Evolutionary conservation across 768 basidiomycete species (phyloP).

Genomic region (Phylloporus scabripes): DNA sequence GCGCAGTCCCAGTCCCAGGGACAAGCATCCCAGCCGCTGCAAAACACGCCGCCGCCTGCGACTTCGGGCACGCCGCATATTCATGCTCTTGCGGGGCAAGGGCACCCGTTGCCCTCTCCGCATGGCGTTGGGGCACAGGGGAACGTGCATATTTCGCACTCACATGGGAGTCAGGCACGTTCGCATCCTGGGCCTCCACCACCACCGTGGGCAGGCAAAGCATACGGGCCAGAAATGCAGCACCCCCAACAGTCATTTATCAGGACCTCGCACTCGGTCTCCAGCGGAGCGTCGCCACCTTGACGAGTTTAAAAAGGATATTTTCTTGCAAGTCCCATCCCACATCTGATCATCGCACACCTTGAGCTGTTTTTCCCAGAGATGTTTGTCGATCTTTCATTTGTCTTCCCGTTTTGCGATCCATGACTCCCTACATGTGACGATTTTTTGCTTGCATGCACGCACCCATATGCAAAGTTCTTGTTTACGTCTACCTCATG

Average conservation of each 20-base stretch:
- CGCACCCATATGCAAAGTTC: background rate
- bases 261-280: constrained; percentile 40
- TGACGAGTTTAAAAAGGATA: constrained; percentile 1
- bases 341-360: background rate
- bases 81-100: constrained; percentile 13
- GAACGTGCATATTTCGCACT: constrained; percentile 7
- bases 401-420: background rate
- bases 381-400: background rate
- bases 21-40: constrained; percentile 6
- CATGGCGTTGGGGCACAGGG: background rate
- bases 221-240: constrained; percentile 20
- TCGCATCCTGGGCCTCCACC: constrained; percentile 20
- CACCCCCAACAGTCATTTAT: constrained; percentile 45
- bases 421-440: background rate
- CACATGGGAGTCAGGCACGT: constrained; percentile 4
- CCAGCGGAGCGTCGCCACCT: constrained; percentile 33
- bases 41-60: constrained; percentile 1
- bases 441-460: background rate
- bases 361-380: background rate
- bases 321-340: background rate
- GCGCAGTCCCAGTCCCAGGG: constrained; percentile 1
- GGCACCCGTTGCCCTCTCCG: constrained; percentile 3
- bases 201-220: constrained; percentile 22
- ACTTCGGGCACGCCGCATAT: constrained; percentile 9
- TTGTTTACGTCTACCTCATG: background rate